A percentile compares a stretch with the other conserved stretches of the same genome.
Conservation (phyloP, 139 green algal genomes). For the Coelastrella sp. region DNA sequence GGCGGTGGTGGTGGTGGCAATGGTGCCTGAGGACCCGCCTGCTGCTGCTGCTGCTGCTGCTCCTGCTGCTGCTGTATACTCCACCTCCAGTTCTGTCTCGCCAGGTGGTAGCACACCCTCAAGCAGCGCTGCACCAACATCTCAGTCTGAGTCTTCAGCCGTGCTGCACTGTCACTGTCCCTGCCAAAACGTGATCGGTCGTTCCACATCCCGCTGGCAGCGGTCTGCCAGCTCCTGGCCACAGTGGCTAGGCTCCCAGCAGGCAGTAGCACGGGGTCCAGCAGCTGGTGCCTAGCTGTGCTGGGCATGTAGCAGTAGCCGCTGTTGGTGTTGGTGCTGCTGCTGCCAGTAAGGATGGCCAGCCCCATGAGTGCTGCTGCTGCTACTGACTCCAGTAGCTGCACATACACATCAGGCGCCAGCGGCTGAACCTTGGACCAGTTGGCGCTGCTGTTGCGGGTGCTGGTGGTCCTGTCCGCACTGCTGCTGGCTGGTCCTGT, state of each 20-base stretch:
- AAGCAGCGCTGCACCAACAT: background rate
- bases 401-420: slow-evolving; percentile 23
- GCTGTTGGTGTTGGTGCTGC: background rate
- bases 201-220: background rate
- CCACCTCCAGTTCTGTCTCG: slow-evolving; percentile 12
- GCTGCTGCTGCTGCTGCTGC: slow-evolving; percentile 16
- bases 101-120: slow-evolving; percentile 23
- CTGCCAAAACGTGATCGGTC: background rate
- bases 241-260: background rate
- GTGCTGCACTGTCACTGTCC: background rate
- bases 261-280: slow-evolving; percentile 10
- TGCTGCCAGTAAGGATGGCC: background rate
- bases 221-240: background rate
- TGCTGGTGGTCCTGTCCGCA: background rate
- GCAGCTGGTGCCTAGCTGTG: background rate
- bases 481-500: background rate
- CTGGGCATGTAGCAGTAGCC: background rate
- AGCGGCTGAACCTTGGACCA: slow-evolving; percentile 30
- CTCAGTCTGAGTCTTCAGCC: background rate
- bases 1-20: background rate
- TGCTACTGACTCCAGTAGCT: slow-evolving; percentile 4
- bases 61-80: background rate
- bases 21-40: background rate
- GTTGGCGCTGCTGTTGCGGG: slow-evolving; percentile 15
- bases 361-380: slow-evolving; percentile 16